These are phyloP conservation scores for Aspergillus sp. DNA, from an alignment of 2,329 filamentous ascomycete species.

Conservation along the genomic window DNA sequence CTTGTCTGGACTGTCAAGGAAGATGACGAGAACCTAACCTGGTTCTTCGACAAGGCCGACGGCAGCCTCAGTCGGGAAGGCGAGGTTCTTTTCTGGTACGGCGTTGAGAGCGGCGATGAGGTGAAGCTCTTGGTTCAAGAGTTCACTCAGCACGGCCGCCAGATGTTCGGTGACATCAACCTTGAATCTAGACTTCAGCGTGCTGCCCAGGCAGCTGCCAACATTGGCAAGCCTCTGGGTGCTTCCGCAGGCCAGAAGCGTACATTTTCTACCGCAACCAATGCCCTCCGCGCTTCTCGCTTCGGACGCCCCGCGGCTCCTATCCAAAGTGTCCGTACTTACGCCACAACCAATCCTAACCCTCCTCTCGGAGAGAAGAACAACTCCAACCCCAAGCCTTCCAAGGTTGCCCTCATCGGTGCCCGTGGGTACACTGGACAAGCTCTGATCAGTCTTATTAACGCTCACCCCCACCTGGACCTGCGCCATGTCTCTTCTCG, in stretches of 20 bases:
- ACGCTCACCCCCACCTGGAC: slow-evolving; percentile 85
- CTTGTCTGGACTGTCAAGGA: slow-evolving; percentile 96
- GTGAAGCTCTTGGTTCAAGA: slow-evolving; percentile 81
- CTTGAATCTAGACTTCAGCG: slow-evolving; percentile 80
- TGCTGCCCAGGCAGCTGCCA: slow-evolving; percentile 69
- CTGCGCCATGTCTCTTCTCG: slow-evolving; percentile 89
- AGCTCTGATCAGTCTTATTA: slow-evolving; percentile 81
- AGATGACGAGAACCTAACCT: slow-evolving; percentile 93
- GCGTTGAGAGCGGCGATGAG: slow-evolving; percentile 76
- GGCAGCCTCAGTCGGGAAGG: slow-evolving; percentile 83
- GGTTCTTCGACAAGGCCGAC: slow-evolving; percentile 97
- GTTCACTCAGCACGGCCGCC: slow-evolving; percentile 76
- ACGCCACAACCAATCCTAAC: slow-evolving; percentile 69
- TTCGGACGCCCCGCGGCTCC: slow-evolving; percentile 29
- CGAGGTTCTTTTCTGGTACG: slow-evolving; percentile 96
- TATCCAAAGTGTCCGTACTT: slow-evolving; percentile 38
- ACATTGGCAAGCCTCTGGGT: slow-evolving; percentile 49
- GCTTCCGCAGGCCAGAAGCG: slow-evolving; percentile 61
- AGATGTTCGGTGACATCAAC: slow-evolving; percentile 88
- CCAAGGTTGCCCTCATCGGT: slow-evolving; percentile 82
- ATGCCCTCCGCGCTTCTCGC: slow-evolving; percentile 39
- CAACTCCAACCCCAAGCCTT: slow-evolving; percentile 73
- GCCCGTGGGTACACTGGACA: slow-evolving; percentile 94
- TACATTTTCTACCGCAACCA: slow-evolving; percentile 62
- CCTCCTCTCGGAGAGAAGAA: slow-evolving; percentile 87